Evolutionary conservation across 2,329 filamentous ascomycete species (phyloP), one percentile per base, ranked within the genome.

Genomic region (Alternaria gaisen): DNA sequence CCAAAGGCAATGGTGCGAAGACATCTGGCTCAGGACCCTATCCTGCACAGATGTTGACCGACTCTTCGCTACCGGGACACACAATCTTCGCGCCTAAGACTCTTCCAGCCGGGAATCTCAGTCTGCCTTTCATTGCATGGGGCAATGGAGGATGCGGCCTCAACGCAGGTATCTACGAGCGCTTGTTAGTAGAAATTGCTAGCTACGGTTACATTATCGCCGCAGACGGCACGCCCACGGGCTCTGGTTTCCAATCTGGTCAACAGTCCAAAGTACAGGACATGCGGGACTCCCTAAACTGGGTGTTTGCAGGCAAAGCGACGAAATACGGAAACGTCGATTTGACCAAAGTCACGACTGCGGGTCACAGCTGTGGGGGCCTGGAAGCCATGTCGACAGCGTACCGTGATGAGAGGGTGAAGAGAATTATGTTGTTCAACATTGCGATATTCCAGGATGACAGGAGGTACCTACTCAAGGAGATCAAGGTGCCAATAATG

Each of bases 391-490:
- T 67, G 62, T 64, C 57, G 18, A 66, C 56, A 5, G 66, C 64
- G 32, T 70, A 70, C 22, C 62, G 65, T 40, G 67, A 72, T 52
- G 56, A 65, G 3, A 46, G 67, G 41, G 60, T 70, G 8, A 65
- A 67, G 60, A 47, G 57, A 36, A 63, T 65, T 24, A 62, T 71
- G 51, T 53, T 67, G 56, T 69, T 70, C 43, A 68, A 70, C 34
- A 69, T 70, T 48, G 66, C 67, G 10, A 64, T 58, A 12, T 64
- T 70, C 42, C 62, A 69, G 48, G 67, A 69, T 57, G 58, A 71
- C 36, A 41, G 61, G 14, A 61, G 64, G 32, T 70, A 67, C 54
- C 47, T 68, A 18, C 53, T 70, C 14, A 47, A 63, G 44, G 66
- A 67, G 46, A 68, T 71, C 59, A 70, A 70, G 24, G 63, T 67